A percentile compares a stretch with the other conserved stretches of the same genome.
Conservation (phyloP, 2,329 filamentous ascomycete genomes). For the Acarospora socialis region DNA sequence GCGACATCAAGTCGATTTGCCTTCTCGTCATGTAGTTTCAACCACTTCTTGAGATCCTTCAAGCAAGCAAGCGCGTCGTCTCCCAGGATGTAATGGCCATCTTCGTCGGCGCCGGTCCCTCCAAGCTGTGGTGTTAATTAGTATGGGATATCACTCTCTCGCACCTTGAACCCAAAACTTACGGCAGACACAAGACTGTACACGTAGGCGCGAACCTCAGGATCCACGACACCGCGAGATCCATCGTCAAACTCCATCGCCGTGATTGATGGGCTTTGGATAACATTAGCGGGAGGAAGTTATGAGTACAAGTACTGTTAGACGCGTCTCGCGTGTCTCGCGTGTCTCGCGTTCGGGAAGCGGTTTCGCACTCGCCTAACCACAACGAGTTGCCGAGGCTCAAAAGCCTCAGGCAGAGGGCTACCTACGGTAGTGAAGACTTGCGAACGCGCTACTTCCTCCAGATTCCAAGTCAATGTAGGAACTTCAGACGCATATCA, state of each 20-base stretch:
- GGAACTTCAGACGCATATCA: too few species aligned
- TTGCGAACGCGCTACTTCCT: too few species aligned
- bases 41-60: conserved; percentile 88
- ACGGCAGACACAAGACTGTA: conserved; percentile 89
- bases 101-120: conserved; percentile 63
- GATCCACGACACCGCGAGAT: conserved; percentile 52
- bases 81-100: conserved; percentile 74
- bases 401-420: too few species aligned
- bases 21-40: conserved; percentile 88
- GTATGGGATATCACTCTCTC: background rate
- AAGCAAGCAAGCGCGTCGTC: conserved; percentile 86
- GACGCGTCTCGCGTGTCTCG: too few species aligned
- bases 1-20: conserved; percentile 89
- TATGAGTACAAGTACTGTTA: too few species aligned
- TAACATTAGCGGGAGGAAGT: too few species aligned
- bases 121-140: conserved; percentile 50
- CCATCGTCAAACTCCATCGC: conserved; percentile 29
- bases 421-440: too few species aligned
- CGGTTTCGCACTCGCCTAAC: too few species aligned
- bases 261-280: conserved; percentile 3
- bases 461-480: too few species aligned
- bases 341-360: too few species aligned
- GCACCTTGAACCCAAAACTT: too few species aligned
- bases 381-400: too few species aligned
- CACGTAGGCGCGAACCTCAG: conserved; percentile 84